Evolutionary conservation across 495 filamentous ascomycete genomes (phyloP), one percentile per base, ranked within the genome.

Genomic region (Xylaria venustula): DNA sequence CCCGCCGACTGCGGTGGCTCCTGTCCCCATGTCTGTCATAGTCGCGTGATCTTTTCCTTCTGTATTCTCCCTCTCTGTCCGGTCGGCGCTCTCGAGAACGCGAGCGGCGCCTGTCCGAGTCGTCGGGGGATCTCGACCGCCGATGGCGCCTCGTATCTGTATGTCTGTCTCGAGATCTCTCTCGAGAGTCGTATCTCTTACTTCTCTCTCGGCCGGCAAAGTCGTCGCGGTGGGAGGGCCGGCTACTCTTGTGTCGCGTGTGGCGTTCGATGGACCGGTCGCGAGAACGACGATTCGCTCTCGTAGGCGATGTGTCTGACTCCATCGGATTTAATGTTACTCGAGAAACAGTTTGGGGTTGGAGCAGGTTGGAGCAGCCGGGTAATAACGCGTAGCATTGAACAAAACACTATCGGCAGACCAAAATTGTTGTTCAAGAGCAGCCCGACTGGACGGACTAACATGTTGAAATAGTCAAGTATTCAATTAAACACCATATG

Each of bases 91-190:
- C 67, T 51, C 58, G 58, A 19, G 69, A 71, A 17, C 60, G 71
- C 14, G 77, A 75, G 60, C 69, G 69, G n/a, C 62, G 70, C 32
- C 67, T 61, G 55, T 52, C 62, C 53, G 65, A 57, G 23, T 67
- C 63, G 22, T 66, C 62, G 17, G 76, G 76, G 15, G 75, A 74
- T 52, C 66, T 67, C 12, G 77, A 80, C 25, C 76, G 74, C 40
- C 72, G 62, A 40, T 62, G 64, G 23, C 63, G 64, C 45, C 63
- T 65, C 22, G 17, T 61, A 7, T 54, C 58, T 28, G 17, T 37
- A 36, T 40, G 28, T 57, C 64, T 66, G 15, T 70, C 63, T 20
- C 60, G 59, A 26, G 74, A 77, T 28, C 59, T 51, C 50, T 71
- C 61, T 26, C 61, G 62, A 34, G 66, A 61, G 20, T 68, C 66